Evolutionary conservation across 2,329 filamentous ascomycete species (phyloP).

Genomic region (Penicillium verrucosum): DNA sequence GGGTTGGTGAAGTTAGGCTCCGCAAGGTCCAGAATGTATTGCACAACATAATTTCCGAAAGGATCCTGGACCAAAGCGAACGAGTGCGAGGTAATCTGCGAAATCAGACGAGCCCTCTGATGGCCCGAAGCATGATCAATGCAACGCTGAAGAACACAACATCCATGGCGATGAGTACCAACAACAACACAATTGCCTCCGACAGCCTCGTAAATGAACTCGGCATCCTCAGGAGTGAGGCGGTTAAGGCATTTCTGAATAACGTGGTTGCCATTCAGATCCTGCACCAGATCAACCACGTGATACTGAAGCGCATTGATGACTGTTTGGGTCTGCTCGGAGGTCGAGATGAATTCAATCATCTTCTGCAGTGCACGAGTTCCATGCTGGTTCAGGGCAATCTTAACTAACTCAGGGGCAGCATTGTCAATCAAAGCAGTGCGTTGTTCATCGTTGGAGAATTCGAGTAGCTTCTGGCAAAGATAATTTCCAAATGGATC

Average conservation of each 20-base stretch:
- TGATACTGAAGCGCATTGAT: conserved; percentile 77
- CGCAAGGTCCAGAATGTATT: conserved; percentile 95
- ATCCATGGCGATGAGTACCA: conserved; percentile 94
- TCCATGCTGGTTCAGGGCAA: conserved; percentile 95
- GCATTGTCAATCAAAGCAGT: conserved; percentile 90
- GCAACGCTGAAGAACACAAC: conserved; percentile 95
- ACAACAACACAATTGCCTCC: conserved; percentile 82
- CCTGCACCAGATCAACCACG: conserved; percentile 93
- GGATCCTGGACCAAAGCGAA: conserved; percentile 89
- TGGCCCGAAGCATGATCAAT: conserved; percentile 92
- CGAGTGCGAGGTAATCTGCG: conserved; percentile 83
- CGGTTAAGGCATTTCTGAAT: conserved; percentile 99
- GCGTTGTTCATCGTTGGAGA: conserved; percentile 90
- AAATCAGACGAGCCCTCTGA: conserved; percentile 83
- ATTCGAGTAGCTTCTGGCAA: conserved; percentile 96
- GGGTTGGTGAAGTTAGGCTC: conserved; percentile 86
- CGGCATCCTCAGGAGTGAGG: conserved; percentile 74
- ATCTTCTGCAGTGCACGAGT: conserved; percentile 97
- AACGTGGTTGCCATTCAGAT: conserved; percentile 97
- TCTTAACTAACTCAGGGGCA: conserved; percentile 79
- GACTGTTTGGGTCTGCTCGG: conserved; percentile 80
- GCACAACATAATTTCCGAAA: conserved; percentile 97
- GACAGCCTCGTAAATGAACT: conserved; percentile 97
- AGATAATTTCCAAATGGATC: conserved; percentile 99
- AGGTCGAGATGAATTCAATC: conserved; percentile 92